These are phyloP conservation scores for Aphanomyces astaci DNA, from an alignment of 352 stramenopile genomes.

Conservation along the genomic window DNA sequence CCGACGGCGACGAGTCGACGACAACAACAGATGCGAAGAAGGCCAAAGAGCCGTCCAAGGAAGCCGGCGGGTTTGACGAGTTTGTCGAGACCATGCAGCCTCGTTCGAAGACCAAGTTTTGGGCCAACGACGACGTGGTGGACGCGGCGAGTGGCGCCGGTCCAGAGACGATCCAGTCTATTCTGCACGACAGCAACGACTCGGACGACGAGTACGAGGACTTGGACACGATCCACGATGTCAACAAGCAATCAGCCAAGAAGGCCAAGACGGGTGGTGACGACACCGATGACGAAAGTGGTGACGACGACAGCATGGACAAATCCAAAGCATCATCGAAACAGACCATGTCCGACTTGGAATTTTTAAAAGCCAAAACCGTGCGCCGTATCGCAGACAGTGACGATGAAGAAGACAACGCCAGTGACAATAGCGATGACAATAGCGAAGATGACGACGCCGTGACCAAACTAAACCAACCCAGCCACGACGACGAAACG, in stretches of 20 bases:
- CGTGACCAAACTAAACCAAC: conserved; percentile 16
- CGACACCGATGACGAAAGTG: conserved; percentile 30
- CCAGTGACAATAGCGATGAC: conserved; percentile 41
- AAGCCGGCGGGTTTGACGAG: conserved; percentile 67
- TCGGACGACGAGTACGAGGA: conserved; percentile 85
- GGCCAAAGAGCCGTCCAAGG: conserved; percentile 28
- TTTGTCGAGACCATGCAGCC: conserved; percentile 88
- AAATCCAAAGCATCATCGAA: conserved; percentile 22
- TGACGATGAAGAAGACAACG: conserved; percentile 35
- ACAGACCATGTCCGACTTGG: conserved; percentile 76
- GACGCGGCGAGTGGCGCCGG: conserved; percentile 31
- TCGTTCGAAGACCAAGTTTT: conserved; percentile 83
- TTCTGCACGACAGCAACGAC: conserved; percentile 34
- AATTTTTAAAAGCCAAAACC: conserved; percentile 91
- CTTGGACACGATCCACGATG: conserved; percentile 14
- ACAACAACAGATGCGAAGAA: conserved; percentile 28
- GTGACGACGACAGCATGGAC: conserved; percentile 28
- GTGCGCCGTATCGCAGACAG: conserved; percentile 86
- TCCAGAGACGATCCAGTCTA: conserved; percentile 27
- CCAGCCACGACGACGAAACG: conserved; percentile 23
- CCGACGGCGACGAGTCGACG: not conserved
- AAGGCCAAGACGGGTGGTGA: conserved; percentile 26
- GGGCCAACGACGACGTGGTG: conserved; percentile 85
- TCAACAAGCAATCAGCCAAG: too few relatives aligned
- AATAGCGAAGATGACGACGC: conserved; percentile 31